phyloP scores from a whole-genome alignment of 2,329 filamentous ascomycete species.

The Trichoderma brevicompactum region DNA sequence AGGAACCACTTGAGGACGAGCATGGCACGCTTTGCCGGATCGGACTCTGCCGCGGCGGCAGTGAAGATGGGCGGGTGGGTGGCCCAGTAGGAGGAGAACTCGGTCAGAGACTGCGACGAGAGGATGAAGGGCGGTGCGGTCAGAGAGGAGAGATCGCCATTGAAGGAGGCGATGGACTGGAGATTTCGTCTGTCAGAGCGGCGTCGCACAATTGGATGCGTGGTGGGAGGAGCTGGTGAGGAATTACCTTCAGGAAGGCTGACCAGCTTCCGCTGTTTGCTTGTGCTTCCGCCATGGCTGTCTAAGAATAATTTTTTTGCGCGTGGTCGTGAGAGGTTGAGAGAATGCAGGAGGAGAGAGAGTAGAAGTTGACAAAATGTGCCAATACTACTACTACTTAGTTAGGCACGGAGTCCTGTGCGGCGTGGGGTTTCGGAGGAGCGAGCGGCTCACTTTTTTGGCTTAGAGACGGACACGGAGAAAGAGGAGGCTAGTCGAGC shows the following conservation, averaged over 20 bases:
- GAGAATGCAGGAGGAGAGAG: neutral
- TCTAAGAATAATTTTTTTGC: neutral
- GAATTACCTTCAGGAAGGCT: conserved; percentile 55
- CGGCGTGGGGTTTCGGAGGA: conserved; percentile 3
- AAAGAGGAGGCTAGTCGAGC: neutral
- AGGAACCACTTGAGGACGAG: conserved; percentile 97
- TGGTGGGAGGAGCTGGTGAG: neutral
- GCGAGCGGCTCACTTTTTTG: neutral
- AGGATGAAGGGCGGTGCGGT: conserved; percentile 84
- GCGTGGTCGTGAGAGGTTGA: neutral
- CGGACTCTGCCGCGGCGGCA: conserved; percentile 77
- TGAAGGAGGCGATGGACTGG: conserved; percentile 78
- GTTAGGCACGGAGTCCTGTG: neutral
- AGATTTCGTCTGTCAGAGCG: neutral
- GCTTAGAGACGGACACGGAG: conserved; percentile 5
- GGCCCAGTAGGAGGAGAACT: conserved; percentile 83
- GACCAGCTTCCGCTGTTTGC: conserved; percentile 55
- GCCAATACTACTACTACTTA: too few species aligned
- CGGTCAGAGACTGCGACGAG: conserved; percentile 75
- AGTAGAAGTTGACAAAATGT: neutral
- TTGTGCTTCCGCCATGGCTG: conserved; percentile 42
- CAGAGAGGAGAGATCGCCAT: conserved; percentile 78
- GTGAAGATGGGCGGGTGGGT: conserved; percentile 79
- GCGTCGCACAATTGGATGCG: neutral
- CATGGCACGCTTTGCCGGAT: conserved; percentile 80